Base-by-base conservation (phyloP, 805 yeast genomes). In the Barnettozyma botsteinii region DNA sequence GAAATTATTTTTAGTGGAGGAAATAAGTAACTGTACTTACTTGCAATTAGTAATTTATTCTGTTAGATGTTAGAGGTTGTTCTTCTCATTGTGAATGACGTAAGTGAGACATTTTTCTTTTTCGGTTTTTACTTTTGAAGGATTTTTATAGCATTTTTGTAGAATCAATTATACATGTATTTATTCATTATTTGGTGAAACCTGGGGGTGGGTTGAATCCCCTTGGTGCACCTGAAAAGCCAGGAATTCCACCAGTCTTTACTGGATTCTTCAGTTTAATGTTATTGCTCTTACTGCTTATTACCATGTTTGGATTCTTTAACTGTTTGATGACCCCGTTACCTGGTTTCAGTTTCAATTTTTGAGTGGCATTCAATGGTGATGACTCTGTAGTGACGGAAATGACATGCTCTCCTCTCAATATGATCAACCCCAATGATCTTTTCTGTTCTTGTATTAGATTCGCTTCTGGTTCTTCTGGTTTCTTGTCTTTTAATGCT, bases 391-490 rank as follows among this genome's bases (percentile, higher is more conserved):
- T 54, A 15, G 65, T 56, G 2, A 52, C 53, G 4, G 88, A 76
- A 11, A 89, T 77, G 21, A 93, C 77, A 49, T 82, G 85, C 49
- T 87, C 96, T 3, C 98, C 98, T 51, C 98, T 72, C 33, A 91
- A 65, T 27, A 91, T 82, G 2, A 85, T 73, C 37, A 93, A 70
- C 0, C 98, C 98, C 19, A 93, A 63, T 5, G 77, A 65, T 42
- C 98, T 69, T 53, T 80, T 85, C 46, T 83, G 89, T 44, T 81
- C 84, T 29, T 67, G 69, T 22, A 72, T 57, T 15, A 52, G 45
- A 10, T 34, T 28, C 11, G 72, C 61, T 41, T 64, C 67, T 18
- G 64, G 48, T 38, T 47, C 54, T 37, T 56, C 50, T 46, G 57
- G 64, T 51, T 67, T 58, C 45, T 57, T 50, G 28, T 65, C 67